Evolutionary conservation across 148 eudicot species (phyloP).

Genomic region (Vaccinium myrtillus): DNA sequence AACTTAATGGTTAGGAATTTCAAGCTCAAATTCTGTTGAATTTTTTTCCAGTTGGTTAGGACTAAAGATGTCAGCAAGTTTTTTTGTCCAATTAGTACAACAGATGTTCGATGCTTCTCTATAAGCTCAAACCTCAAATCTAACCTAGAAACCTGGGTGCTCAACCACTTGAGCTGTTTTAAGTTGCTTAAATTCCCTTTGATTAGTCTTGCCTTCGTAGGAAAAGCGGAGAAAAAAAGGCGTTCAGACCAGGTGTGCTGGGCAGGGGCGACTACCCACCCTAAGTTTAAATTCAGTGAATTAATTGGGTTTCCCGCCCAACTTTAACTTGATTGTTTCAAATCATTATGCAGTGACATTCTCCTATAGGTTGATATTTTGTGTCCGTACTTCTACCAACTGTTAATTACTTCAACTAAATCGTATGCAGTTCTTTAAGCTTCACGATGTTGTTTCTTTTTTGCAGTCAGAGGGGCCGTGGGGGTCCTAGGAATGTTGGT

Average conservation of each 20-base stretch:
- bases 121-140: too few relatives aligned
- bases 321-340: not conserved
- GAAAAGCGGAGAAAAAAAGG: not conserved
- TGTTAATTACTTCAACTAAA: not conserved
- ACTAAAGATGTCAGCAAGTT: not conserved
- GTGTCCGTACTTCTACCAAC: not conserved
- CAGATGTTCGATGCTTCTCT: too few relatives aligned
- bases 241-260: not conserved
- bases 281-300: not conserved
- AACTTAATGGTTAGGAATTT: not conserved
- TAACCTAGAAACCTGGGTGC: not conserved
- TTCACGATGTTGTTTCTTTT: not conserved
- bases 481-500: conserved; percentile 45
- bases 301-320: not conserved
- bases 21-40: not conserved
- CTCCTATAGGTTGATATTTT: not conserved
- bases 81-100: not conserved
- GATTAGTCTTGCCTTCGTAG: not conserved
- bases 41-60: not conserved
- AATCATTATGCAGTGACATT: not conserved
- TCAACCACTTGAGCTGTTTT: not conserved
- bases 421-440: not conserved
- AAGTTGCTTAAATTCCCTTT: not conserved
- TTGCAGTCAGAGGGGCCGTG: conserved; percentile 49
- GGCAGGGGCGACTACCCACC: not conserved